These are phyloP conservation scores for Phalaenopsis equestris DNA, from an alignment of 106 monocot genomes.

Conservation along the genomic window DNA sequence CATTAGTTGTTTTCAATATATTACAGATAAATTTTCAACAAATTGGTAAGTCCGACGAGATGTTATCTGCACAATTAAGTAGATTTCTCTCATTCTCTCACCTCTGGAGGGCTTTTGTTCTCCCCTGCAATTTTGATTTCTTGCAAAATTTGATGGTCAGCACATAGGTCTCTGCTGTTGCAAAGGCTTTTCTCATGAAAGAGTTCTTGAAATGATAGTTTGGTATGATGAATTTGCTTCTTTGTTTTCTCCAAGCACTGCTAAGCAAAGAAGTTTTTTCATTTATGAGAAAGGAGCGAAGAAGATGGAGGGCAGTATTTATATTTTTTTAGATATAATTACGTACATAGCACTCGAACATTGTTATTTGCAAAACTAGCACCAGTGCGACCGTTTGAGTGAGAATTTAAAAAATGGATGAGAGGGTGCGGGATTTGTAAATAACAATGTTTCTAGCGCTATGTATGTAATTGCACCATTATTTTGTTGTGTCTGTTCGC, in stretches of 20 bases:
- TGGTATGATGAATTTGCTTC: conserved; percentile 3
- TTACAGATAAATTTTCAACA: not conserved
- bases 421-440: too few relatives aligned
- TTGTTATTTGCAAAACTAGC: too few relatives aligned
- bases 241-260: conserved; percentile 6
- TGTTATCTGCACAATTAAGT: not conserved
- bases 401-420: too few relatives aligned
- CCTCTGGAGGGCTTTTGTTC: not conserved
- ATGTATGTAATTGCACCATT: too few relatives aligned
- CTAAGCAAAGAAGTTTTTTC: not conserved
- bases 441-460: too few relatives aligned
- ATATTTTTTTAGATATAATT: too few relatives aligned
- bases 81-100: not conserved
- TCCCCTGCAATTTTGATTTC: not conserved
- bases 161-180: conserved; percentile 6
- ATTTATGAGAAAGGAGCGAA: not conserved
- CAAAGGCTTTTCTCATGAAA: conserved; percentile 4
- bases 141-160: not conserved
- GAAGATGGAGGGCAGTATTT: not conserved
- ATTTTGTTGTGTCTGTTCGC: not conserved
- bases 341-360: too few relatives aligned
- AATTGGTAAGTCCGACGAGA: not conserved
- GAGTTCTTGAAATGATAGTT: conserved; percentile 4
- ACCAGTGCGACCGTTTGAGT: too few relatives aligned
- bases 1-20: too few relatives aligned